A percentile compares a stretch with the other conserved stretches of the same genome.
Conservation (phyloP, 1,284 basidiomycete genomes). For the Leucoagaricus sp. region DNA sequence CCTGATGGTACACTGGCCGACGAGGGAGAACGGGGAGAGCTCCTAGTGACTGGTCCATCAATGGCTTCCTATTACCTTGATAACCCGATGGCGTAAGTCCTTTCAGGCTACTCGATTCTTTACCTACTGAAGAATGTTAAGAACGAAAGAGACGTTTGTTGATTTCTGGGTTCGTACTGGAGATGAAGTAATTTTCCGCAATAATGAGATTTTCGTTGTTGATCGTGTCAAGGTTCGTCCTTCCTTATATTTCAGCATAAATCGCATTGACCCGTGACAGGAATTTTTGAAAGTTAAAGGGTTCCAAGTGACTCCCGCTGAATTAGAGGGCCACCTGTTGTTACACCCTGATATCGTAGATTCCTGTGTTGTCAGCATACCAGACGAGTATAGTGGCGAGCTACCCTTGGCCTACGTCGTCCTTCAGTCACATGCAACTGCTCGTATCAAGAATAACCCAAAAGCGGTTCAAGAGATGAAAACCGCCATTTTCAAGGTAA, state of each 20-base stretch:
- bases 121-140: conserved; percentile 22
- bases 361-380: conserved; percentile 67
- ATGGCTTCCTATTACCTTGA: conserved; percentile 57
- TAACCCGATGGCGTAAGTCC: conserved; percentile 54
- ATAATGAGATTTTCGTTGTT: conserved; percentile 59
- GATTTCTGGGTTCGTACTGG: conserved; percentile 67
- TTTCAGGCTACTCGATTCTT: background rate
- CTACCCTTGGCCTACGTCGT: conserved; percentile 76
- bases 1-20: conserved; percentile 58
- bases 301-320: conserved; percentile 66
- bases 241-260: background rate
- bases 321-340: conserved; percentile 76
- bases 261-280: conserved; percentile 28
- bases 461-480: conserved; percentile 43
- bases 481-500: conserved; percentile 40
- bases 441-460: conserved; percentile 37
- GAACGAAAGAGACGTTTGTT: conserved; percentile 59
- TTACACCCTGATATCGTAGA: conserved; percentile 49
- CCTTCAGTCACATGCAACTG: conserved; percentile 43
- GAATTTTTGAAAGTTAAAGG: conserved; percentile 61
- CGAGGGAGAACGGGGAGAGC: conserved; percentile 69
- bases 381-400: conserved; percentile 81
- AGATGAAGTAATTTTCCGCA: conserved; percentile 59
- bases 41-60: conserved; percentile 60
- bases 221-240: conserved; percentile 60